Percentiles rank a stretch among this genome's conserved stretches.
Evolutionary conservation across 169 alveolate species (phyloP).

Genomic region (Perkinsus chesapeaki): DNA sequence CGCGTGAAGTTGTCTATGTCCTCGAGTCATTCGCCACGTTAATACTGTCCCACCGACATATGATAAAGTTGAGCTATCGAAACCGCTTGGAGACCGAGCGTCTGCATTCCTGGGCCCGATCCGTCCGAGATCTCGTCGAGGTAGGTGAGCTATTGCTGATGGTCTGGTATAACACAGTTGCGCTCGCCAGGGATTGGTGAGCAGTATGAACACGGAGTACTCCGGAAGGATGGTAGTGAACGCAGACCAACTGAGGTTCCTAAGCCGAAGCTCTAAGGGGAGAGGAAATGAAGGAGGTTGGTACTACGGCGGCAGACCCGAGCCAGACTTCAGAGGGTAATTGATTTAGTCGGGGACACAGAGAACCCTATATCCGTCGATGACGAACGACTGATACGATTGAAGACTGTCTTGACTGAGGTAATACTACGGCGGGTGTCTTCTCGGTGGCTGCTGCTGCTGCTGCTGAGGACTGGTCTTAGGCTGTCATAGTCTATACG

Average conservation of each 20-base stretch:
- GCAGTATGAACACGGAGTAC: neutral
- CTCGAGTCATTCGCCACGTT: neutral
- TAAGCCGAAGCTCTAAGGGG: neutral
- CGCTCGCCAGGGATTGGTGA: neutral
- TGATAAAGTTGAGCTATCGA: neutral
- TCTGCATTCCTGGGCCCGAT: neutral
- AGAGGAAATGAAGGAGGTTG: neutral
- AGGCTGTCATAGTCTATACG: neutral
- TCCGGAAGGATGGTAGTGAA: neutral
- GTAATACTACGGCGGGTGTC: neutral
- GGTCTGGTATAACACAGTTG: neutral
- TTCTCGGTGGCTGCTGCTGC: neutral
- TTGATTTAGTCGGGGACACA: neutral
- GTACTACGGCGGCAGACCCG: neutral
- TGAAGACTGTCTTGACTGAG: neutral
- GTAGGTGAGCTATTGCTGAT: neutral
- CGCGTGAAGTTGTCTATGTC: neutral
- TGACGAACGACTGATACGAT: neutral
- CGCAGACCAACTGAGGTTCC: neutral
- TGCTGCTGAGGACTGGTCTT: neutral
- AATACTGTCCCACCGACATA: neutral
- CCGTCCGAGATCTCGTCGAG: neutral
- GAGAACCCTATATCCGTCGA: neutral
- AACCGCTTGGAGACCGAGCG: neutral
- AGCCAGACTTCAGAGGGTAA: neutral